Percentiles rank a stretch among this genome's conserved stretches.
Conservation (phyloP, 257 asterid genomes). For the Penstemon davidsonii region DNA sequence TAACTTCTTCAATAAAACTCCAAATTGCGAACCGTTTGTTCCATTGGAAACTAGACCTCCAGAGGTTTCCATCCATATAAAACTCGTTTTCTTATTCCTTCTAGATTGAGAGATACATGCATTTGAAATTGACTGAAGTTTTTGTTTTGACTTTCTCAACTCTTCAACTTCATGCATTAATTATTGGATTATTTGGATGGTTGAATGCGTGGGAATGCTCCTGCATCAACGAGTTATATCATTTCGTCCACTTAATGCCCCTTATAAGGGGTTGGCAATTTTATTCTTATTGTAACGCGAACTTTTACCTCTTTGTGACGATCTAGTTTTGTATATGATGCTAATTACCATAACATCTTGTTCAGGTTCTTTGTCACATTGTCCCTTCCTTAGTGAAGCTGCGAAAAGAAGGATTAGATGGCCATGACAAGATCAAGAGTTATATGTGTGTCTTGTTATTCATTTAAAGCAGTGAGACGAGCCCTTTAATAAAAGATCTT, state of each 20-base stretch:
- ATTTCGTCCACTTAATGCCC: neutral
- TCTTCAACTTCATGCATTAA: too few species aligned
- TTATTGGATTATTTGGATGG: too few species aligned
- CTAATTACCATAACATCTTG: constrained; percentile 23
- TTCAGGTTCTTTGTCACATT: constrained; percentile 82
- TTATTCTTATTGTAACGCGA: neutral
- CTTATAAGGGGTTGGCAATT: neutral
- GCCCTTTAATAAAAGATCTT: constrained; percentile 33
- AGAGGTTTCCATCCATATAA: too few species aligned
- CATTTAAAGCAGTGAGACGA: constrained; percentile 77
- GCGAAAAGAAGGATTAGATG: constrained; percentile 99
- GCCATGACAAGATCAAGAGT: constrained; percentile 98
- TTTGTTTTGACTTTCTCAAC: too few species aligned
- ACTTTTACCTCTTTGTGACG: constrained; percentile 18
- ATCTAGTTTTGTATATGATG: constrained; percentile 11
- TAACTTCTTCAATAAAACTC: too few species aligned
- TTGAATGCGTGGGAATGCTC: too few species aligned
- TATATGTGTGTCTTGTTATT: constrained; percentile 95
- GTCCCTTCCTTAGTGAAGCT: constrained; percentile 93
- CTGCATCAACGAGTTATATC: neutral
- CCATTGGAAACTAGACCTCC: too few species aligned
- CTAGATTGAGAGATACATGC: too few species aligned
- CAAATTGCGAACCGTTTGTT: too few species aligned
- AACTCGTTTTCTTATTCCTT: too few species aligned
- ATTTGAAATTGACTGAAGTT: too few species aligned